These are phyloP conservation scores for Nemania diffusa DNA, from an alignment of 2,329 filamentous ascomycete genomes.

Conservation along the genomic window DNA sequence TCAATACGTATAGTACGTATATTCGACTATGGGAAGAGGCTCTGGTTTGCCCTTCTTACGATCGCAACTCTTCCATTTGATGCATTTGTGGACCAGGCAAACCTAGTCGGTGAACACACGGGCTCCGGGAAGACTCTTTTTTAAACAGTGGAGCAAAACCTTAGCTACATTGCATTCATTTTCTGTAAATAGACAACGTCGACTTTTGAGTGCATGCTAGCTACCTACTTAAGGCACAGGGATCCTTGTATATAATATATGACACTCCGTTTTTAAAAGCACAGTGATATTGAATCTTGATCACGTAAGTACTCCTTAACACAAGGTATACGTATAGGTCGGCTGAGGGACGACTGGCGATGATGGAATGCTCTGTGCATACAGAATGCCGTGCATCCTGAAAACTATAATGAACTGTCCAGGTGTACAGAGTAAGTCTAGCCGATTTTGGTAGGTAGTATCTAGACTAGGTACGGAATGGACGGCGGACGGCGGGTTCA, in stretches of 20 bases:
- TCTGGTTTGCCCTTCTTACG: slow-evolving; percentile 2
- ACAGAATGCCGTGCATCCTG: neutral
- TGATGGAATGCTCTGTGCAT: neutral
- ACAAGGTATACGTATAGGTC: too few relatives aligned
- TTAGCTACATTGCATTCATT: neutral
- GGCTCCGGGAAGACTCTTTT: neutral
- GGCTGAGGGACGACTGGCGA: too few relatives aligned
- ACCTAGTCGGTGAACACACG: neutral
- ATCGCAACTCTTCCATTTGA: slow-evolving; percentile 1
- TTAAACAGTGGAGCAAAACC: neutral
- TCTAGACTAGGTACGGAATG: slow-evolving; percentile 14
- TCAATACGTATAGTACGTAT: slow-evolving; percentile 14
- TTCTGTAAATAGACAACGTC: neutral
- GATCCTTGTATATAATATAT: neutral
- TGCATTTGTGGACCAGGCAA: neutral
- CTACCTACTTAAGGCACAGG: neutral
- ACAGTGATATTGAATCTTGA: too few relatives aligned
- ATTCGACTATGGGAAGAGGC: slow-evolving; percentile 12
- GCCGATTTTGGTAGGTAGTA: slow-evolving; percentile 10
- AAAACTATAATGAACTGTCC: neutral
- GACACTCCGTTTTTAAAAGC: neutral
- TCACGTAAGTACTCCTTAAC: too few relatives aligned
- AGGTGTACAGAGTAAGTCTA: neutral
- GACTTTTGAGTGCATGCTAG: neutral
- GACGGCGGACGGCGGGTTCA: neutral